Percentiles rank a stretch among this genome's conserved stretches.
These are phyloP conservation scores for Bipolaris zeicola DNA, from an alignment of 2,329 filamentous ascomycete species.

Conservation along the genomic window DNA sequence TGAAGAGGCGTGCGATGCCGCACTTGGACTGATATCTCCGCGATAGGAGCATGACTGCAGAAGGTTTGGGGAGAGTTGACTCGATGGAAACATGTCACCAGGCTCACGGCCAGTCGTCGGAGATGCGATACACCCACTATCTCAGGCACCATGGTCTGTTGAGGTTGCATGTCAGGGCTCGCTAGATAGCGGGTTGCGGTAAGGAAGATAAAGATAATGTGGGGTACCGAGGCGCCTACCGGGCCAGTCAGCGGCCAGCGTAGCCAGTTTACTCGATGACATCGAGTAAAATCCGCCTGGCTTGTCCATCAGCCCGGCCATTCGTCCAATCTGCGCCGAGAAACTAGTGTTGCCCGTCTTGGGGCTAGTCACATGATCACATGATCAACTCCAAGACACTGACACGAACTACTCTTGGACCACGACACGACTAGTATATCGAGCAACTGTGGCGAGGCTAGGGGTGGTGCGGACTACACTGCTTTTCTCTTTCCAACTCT, in stretches of 20 bases:
- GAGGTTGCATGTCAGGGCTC: slow-evolving; percentile 13
- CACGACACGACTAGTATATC: too few relatives aligned
- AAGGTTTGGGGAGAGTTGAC: slow-evolving; percentile 24
- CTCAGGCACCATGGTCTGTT: slow-evolving; percentile 18
- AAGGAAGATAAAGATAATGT: slow-evolving; percentile 33
- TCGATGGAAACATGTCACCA: slow-evolving; percentile 41
- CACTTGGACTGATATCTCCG: slow-evolving; percentile 15
- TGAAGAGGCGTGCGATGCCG: slow-evolving; percentile 6
- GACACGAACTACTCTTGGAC: too few relatives aligned
- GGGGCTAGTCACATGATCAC: too few relatives aligned
- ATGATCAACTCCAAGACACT: too few relatives aligned
- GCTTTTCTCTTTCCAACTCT: too few relatives aligned
- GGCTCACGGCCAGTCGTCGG: slow-evolving; percentile 5
- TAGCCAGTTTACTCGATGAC: slow-evolving; percentile 34
- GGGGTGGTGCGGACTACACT: too few relatives aligned
- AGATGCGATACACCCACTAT: slow-evolving; percentile 28
- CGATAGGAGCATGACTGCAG: slow-evolving; percentile 18
- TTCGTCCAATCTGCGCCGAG: too few relatives aligned
- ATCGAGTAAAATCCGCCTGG: slow-evolving; percentile 33
- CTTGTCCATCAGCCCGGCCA: slow-evolving; percentile 21
- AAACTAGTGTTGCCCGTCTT: too few relatives aligned
- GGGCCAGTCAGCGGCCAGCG: slow-evolving; percentile 22
- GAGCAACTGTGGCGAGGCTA: too few relatives aligned
- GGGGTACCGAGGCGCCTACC: slow-evolving; percentile 23
- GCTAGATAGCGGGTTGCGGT: slow-evolving; percentile 18